phyloP scores from a whole-genome alignment of 441 rosid genomes.

The Erodium texanum region DNA sequence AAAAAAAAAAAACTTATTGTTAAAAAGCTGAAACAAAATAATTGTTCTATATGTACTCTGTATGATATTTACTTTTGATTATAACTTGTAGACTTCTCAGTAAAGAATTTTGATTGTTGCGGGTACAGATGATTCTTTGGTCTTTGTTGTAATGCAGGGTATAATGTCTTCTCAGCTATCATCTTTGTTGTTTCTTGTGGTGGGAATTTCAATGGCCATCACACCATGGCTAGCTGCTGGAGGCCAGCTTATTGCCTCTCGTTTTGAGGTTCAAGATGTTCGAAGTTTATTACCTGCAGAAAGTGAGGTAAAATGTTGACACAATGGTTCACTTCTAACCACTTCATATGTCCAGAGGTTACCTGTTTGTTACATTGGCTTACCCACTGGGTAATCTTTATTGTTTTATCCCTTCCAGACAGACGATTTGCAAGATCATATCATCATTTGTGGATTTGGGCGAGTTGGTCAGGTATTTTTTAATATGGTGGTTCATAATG shows the following conservation, averaged over 20 bases:
- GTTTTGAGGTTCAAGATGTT: conserved; percentile 92
- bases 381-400: background rate
- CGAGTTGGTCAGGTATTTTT: conserved; percentile 88
- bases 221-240: conserved; percentile 99
- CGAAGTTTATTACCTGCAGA: conserved; percentile 89
- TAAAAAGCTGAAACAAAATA: background rate
- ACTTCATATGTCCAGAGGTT: background rate
- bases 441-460: conserved; percentile 93
- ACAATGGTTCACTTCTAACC: conserved; percentile 4
- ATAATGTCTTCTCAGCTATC: conserved; percentile 92
- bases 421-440: conserved; percentile 95
- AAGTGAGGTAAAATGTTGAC: conserved; percentile 61
- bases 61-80: background rate
- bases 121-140: conserved; percentile 7
- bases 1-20: background rate
- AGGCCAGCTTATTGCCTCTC: conserved; percentile 92
- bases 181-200: conserved; percentile 88
- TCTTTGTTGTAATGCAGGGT: conserved; percentile 49
- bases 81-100: conserved; percentile 3
- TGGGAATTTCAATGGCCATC: conserved; percentile 96
- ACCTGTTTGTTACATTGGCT: background rate
- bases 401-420: conserved; percentile 42
- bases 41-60: background rate
- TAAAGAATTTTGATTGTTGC: conserved; percentile 6
- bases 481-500: background rate